Conservation (phyloP, 805 yeast genomes). For the Yamadazyma laniorum region DNA sequence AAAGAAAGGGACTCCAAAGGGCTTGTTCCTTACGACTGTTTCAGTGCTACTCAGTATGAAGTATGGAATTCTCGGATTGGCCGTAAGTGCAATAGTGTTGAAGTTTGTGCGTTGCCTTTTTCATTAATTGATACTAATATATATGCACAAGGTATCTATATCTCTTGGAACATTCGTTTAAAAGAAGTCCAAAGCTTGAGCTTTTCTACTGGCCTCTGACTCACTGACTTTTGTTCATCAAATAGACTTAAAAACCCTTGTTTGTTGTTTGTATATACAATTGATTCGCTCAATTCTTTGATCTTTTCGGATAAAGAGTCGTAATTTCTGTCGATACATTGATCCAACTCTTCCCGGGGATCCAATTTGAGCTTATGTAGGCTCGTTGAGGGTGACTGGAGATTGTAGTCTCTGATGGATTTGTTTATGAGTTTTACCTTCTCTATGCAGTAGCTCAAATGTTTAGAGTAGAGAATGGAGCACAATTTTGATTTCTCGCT, state of each 20-base stretch:
- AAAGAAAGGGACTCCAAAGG: slow-evolving; percentile 1
- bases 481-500: slow-evolving; percentile 6
- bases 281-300: slow-evolving; percentile 4
- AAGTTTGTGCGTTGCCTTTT: too few relatives aligned
- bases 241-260: slow-evolving; percentile 16
- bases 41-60: neutral
- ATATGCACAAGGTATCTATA: slow-evolving; percentile 1
- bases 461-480: slow-evolving; percentile 2
- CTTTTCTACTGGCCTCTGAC: slow-evolving; percentile 20
- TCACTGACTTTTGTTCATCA: slow-evolving; percentile 13
- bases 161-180: slow-evolving; percentile 24
- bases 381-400: slow-evolving; percentile 37
- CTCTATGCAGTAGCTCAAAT: slow-evolving; percentile 20
- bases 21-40: slow-evolving; percentile 1
- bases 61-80: neutral
- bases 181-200: slow-evolving; percentile 29
- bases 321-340: slow-evolving; percentile 15
- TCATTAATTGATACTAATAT: too few relatives aligned
- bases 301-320: slow-evolving; percentile 7
- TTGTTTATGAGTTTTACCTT: slow-evolving; percentile 23
- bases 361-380: slow-evolving; percentile 39
- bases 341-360: slow-evolving; percentile 24
- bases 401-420: slow-evolving; percentile 32
- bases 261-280: slow-evolving; percentile 8
- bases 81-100: neutral